Conservation (phyloP, 1,284 basidiomycete genomes). For the Boletus sp. region DNA sequence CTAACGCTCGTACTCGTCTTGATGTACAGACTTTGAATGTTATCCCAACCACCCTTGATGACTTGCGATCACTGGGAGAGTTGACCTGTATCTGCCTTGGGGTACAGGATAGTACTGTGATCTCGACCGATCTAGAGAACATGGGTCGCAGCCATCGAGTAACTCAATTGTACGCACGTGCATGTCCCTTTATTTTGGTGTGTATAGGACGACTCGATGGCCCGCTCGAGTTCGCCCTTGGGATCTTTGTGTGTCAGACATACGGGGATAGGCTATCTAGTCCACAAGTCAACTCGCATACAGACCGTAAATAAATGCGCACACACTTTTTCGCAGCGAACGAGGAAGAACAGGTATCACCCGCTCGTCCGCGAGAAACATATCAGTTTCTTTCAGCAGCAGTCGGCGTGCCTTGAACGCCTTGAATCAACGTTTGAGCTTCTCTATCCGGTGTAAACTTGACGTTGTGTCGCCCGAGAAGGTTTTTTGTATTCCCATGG, state of each 20-base stretch:
- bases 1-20: slow-evolving; percentile 89
- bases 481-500: slow-evolving; percentile 96
- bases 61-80: slow-evolving; percentile 76
- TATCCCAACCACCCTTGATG: slow-evolving; percentile 88
- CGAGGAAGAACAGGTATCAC: slow-evolving; percentile 87
- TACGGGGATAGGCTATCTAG: slow-evolving; percentile 92
- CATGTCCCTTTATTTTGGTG: slow-evolving; percentile 92
- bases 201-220: slow-evolving; percentile 93
- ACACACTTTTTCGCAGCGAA: slow-evolving; percentile 93
- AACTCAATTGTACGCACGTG: slow-evolving; percentile 58
- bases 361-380: slow-evolving; percentile 94
- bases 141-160: not conserved
- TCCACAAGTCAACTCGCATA: slow-evolving; percentile 10
- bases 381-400: slow-evolving; percentile 85
- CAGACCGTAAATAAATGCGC: not conserved
- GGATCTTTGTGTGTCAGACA: slow-evolving; percentile 84
- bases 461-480: slow-evolving; percentile 78
- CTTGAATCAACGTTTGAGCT: slow-evolving; percentile 93
- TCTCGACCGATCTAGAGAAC: slow-evolving; percentile 74
- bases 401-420: slow-evolving; percentile 88
- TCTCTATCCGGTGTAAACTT: slow-evolving; percentile 87
- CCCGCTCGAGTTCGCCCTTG: slow-evolving; percentile 88
- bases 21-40: slow-evolving; percentile 88
- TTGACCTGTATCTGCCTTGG: slow-evolving; percentile 80
- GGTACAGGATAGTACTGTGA: slow-evolving; percentile 77